phyloP scores from a whole-genome alignment of 257 asterid genomes.

The Fraxinus pennsylvanica region DNA sequence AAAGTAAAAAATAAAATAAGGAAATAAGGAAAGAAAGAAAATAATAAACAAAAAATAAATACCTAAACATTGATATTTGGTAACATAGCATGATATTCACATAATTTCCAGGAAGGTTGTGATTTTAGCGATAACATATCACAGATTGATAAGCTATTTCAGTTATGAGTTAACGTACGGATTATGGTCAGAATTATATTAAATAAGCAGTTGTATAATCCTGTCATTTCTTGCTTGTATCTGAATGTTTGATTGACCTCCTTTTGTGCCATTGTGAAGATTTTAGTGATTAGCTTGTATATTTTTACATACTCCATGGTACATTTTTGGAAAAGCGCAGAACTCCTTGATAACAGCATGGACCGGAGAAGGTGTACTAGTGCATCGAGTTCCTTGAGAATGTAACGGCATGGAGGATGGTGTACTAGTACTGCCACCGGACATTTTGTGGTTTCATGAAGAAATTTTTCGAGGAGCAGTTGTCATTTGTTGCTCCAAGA shows the following conservation, averaged over 20 bases:
- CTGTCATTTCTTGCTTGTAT: neutral
- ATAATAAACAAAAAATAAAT: too few species aligned
- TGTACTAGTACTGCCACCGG: conserved; percentile 50
- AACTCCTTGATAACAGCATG: conserved; percentile 44
- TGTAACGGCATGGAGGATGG: conserved; percentile 36
- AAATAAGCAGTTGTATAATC: neutral
- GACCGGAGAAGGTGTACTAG: conserved; percentile 45
- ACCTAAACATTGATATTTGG: neutral
- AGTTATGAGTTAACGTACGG: neutral
- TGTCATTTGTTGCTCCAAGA: conserved; percentile 7
- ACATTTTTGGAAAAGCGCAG: conserved; percentile 45
- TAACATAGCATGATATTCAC: neutral
- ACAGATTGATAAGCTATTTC: neutral
- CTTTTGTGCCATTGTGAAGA: conserved; percentile 11
- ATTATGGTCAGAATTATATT: neutral
- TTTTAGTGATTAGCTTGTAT: conserved; percentile 28
- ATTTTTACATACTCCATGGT: conserved; percentile 43
- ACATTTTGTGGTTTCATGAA: conserved; percentile 36
- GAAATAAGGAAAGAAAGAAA: too few species aligned
- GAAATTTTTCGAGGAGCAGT: conserved; percentile 25
- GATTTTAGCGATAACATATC: neutral
- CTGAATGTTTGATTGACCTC: conserved; percentile 14
- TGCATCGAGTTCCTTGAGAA: conserved; percentile 49
- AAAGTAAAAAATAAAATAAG: too few species aligned
- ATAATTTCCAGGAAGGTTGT: neutral